A percentile compares a stretch with the other conserved stretches of the same genome.
phyloP scores from a whole-genome alignment of 305 asterid genomes.

The Fraxinus paxiana region DNA sequence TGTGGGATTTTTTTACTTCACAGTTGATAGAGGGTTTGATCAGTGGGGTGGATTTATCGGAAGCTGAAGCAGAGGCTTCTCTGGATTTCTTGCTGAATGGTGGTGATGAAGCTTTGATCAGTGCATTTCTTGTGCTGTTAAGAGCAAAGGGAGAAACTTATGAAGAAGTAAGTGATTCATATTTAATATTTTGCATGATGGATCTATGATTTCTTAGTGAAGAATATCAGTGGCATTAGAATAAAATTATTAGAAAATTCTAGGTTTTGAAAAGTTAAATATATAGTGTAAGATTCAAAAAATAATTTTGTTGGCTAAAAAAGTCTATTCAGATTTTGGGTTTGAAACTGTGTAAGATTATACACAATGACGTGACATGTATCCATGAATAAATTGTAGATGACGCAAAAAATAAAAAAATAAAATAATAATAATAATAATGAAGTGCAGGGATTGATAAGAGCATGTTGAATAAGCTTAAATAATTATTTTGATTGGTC shows the following conservation, averaged over 20 bases:
- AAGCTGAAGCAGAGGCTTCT: conserved; percentile 68
- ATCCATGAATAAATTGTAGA: background rate
- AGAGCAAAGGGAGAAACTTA: conserved; percentile 88
- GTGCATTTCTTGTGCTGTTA: conserved; percentile 83
- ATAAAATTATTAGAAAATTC: too few species aligned
- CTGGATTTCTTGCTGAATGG: conserved; percentile 54
- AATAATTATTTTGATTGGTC: background rate
- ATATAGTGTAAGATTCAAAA: background rate
- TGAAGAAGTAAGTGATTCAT: conserved; percentile 47
- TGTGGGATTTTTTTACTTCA: background rate
- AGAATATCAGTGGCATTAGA: background rate
- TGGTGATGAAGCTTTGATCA: conserved; percentile 64
- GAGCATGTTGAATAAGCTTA: background rate
- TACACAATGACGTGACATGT: background rate
- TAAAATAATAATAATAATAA: too few species aligned
- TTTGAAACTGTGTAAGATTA: background rate
- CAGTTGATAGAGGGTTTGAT: conserved; percentile 63
- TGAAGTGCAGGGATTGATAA: background rate
- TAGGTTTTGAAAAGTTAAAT: background rate
- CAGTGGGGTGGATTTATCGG: conserved; percentile 57
- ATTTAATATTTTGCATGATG: background rate
- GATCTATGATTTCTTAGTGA: background rate
- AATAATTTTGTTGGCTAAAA: background rate
- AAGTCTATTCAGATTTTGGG: background rate
- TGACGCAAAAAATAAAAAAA: background rate